Evolutionary conservation across 208 protist species (phyloP), one percentile per base, ranked within the genome.

Genomic region (Leptomonas pyrrhocoris): DNA sequence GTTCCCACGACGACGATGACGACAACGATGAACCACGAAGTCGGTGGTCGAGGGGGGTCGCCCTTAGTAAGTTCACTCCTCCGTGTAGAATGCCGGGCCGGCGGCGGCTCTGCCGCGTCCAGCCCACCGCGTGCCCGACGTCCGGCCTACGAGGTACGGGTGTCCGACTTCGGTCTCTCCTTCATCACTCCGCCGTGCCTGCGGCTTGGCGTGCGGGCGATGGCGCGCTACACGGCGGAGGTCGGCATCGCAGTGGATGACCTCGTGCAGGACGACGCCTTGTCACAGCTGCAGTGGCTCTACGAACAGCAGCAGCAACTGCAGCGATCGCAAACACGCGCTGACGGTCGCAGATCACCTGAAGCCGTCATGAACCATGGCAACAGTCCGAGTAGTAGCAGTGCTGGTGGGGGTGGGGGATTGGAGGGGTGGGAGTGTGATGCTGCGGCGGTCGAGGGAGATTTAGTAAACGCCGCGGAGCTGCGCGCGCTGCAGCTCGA

Each of bases 111-210:
- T 23, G 16, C 51, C 9, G 11, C 31, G 5, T 50, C 25, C 2
- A 4, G 53, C 3, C 28, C 18, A 12, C 45, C 19, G 3, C 19
- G 21, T 46, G 66, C 1, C 30, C 58, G 51, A 38, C 74, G 68
- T 6, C 51, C 28, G 12, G 69, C 69, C 50, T 86, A 84, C 67
- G 58, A 74, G 25, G 76, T 88, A 23, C 73, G 83, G 38, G 57
- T 90, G 5, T 73, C 74, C 2, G 79, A 84, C 58, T 80, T 85
- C 49, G 77, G 79, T 12, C 69, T 80, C 9, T 82, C 77, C 55
- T 80, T 86, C 38, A 56, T 90, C 31, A 64, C 85, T 38, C 81
- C 81, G 12, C 79, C 71, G 21, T 72, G 61, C 23, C 65, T 82
- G 64, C 79, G 79, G 0, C 46, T 58, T 19, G 80, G 79, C 11